Evolutionary conservation across 1,139 yeast species (phyloP).

Genomic region (Taphrina wiesneri): DNA sequence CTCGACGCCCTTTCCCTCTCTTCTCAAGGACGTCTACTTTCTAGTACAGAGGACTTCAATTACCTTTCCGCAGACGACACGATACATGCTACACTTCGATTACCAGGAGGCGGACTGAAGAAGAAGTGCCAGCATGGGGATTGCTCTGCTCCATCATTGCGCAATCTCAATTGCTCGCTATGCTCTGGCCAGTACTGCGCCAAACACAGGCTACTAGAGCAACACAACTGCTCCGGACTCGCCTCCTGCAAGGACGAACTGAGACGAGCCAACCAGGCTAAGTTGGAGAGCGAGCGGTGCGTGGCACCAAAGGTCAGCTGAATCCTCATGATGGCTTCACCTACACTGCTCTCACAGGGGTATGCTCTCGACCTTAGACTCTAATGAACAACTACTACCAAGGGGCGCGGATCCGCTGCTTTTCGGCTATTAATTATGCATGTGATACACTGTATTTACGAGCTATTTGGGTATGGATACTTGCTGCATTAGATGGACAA

Average conservation of each 20-base stretch:
- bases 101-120: conserved; percentile 35
- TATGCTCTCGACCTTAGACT: neutral
- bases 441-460: neutral
- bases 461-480: neutral
- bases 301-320: conserved; percentile 49
- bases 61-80: conserved; percentile 7
- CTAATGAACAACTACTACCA: neutral
- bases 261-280: conserved; percentile 57
- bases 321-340: neutral
- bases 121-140: conserved; percentile 51
- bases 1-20: conserved; percentile 13
- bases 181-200: conserved; percentile 88
- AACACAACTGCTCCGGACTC: conserved; percentile 76
- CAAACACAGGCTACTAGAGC: conserved; percentile 81
- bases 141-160: conserved; percentile 69
- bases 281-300: conserved; percentile 51
- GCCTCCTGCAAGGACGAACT: conserved; percentile 78
- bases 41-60: neutral
- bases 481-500: conserved; percentile 3
- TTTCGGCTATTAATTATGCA: neutral
- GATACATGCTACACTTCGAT: conserved; percentile 10
- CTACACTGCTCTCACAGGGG: neutral
- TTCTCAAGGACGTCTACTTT: conserved; percentile 10
- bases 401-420: neutral
- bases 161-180: conserved; percentile 84